Conservation (phyloP, 441 rosid genomes). For the Corymbia calophylla region DNA sequence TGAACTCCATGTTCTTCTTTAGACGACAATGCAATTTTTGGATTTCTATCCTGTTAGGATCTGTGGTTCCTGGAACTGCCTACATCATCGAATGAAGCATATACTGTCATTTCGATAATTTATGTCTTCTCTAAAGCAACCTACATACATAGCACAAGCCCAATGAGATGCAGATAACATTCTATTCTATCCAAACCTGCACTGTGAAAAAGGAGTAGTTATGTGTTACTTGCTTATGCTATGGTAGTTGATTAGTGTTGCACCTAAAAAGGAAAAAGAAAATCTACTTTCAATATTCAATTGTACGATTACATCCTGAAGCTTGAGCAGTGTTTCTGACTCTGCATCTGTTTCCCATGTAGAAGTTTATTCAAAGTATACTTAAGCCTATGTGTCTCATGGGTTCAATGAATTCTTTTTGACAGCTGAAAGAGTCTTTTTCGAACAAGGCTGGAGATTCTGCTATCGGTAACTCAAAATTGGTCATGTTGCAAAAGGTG, state of each 20-base stretch:
- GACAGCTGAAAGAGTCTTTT: slow-evolving; percentile 49
- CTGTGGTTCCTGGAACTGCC: background rate
- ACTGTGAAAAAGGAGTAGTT: background rate
- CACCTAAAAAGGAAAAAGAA: background rate
- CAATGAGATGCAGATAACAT: background rate
- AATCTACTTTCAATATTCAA: background rate
- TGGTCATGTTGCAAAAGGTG: slow-evolving; percentile 59
- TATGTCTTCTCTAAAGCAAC: background rate
- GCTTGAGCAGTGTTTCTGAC: background rate
- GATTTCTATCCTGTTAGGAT: background rate
- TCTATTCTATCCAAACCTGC: background rate
- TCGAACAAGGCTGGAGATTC: slow-evolving; percentile 24
- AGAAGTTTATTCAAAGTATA: background rate
- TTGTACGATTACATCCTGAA: background rate
- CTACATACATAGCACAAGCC: background rate
- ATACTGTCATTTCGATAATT: background rate
- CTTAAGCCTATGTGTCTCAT: background rate
- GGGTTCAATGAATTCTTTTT: background rate
- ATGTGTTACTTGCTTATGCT: background rate
- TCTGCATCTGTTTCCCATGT: background rate
- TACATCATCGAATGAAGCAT: background rate
- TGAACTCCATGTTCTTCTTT: background rate
- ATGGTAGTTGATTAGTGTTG: background rate
- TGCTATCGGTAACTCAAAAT: slow-evolving; percentile 21
- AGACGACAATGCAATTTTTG: background rate